Evolutionary conservation across 116 monocot species (phyloP).

Genomic region (Phalaenopsis hybrid): DNA sequence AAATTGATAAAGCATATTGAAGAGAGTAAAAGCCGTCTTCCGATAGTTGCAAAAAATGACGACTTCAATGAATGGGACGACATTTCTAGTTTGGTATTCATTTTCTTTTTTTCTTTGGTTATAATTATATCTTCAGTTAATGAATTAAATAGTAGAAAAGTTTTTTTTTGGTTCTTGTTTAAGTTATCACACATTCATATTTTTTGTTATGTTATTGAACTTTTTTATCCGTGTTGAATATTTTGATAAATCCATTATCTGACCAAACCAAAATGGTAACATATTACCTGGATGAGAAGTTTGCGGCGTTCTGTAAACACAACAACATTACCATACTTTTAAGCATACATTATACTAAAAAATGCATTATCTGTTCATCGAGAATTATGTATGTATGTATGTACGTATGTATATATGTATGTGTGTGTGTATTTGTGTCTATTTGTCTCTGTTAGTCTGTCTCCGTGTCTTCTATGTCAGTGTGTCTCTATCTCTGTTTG

Average conservation of each 20-base stretch:
- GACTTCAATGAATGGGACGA: constrained; percentile 40
- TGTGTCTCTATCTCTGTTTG: no score
- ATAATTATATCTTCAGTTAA: background rate
- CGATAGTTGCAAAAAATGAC: constrained; percentile 20
- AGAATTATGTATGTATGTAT: no score
- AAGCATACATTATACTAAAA: background rate
- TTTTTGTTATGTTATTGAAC: background rate
- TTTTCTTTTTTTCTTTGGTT: background rate
- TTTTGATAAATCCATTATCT: background rate
- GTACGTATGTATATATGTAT: no score
- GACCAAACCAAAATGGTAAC: constrained; percentile 4
- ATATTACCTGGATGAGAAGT: background rate
- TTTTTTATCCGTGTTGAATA: background rate
- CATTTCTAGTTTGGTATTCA: constrained; percentile 68
- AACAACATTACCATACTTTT: background rate
- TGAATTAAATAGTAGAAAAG: background rate
- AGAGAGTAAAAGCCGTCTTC: constrained; percentile 58
- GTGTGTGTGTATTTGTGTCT: no score
- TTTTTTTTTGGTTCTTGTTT: background rate
- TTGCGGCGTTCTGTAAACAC: background rate
- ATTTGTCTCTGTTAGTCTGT: no score
- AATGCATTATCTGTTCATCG: no score
- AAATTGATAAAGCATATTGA: constrained; percentile 53
- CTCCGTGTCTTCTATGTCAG: no score
- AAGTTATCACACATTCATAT: background rate